Evolutionary conservation across 2,329 filamentous ascomycete genomes (phyloP).

Genomic region (Rutstroemia sp.): DNA sequence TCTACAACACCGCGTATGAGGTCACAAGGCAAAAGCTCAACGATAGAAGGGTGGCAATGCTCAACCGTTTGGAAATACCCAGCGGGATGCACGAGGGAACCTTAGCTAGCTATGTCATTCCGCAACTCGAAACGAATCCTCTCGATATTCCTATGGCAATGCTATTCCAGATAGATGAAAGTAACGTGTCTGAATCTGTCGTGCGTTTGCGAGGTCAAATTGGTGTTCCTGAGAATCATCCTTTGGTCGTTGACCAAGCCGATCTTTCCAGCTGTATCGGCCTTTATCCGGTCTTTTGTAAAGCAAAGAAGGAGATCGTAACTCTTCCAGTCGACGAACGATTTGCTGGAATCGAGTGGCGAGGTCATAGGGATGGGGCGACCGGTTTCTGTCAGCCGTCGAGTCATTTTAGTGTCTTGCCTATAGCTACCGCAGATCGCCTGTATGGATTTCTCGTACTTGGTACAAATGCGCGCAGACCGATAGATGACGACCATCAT

Average conservation of each 20-base stretch:
- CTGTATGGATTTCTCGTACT: slow-evolving; percentile 22
- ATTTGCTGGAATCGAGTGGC: slow-evolving; percentile 16
- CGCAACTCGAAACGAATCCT: slow-evolving; percentile 18
- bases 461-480: slow-evolving; percentile 23
- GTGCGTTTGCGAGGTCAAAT: slow-evolving; percentile 13
- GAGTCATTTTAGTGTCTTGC: slow-evolving; percentile 19
- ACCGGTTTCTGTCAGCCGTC: slow-evolving; percentile 19
- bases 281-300: slow-evolving; percentile 19
- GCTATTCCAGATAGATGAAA: slow-evolving; percentile 23
- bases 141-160: slow-evolving; percentile 25
- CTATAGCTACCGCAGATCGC: slow-evolving; percentile 14
- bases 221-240: slow-evolving; percentile 21
- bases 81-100: slow-evolving; percentile 4
- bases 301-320: slow-evolving; percentile 15
- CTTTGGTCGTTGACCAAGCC: slow-evolving; percentile 11
- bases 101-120: slow-evolving; percentile 16
- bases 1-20: slow-evolving; percentile 19
- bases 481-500: slow-evolving; percentile 20
- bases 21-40: slow-evolving; percentile 20
- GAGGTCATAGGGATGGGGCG: slow-evolving; percentile 6
- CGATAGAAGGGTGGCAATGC: slow-evolving; percentile 19
- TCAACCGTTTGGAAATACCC: slow-evolving; percentile 17
- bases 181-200: slow-evolving; percentile 9
- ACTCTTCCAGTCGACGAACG: slow-evolving; percentile 19
- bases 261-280: slow-evolving; percentile 18